A percentile compares a stretch with the other conserved stretches of the same genome.
Conservation (phyloP, 2,329 filamentous ascomycete genomes). For the Trichophyton schoenleinii region DNA sequence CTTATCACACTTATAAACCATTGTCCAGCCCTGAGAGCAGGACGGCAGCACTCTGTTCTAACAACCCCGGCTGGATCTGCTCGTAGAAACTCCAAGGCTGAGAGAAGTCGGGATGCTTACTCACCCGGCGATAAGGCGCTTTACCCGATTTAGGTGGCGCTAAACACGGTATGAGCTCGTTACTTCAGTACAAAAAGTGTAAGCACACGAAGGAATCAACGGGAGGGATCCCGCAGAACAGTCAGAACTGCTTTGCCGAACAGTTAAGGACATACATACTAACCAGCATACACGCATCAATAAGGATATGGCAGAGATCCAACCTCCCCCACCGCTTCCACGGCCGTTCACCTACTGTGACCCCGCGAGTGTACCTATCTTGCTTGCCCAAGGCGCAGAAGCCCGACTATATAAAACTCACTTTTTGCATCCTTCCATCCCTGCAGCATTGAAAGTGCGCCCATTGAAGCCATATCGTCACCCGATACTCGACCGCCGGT, state of each 20-base stretch:
- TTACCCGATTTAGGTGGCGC: too few species aligned
- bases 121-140: too few species aligned
- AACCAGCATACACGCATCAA: neutral
- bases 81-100: too few species aligned
- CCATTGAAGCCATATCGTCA: conserved; percentile 87
- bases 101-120: too few species aligned
- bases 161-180: too few species aligned
- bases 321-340: conserved; percentile 40
- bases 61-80: too few species aligned
- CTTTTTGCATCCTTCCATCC: conserved; percentile 55
- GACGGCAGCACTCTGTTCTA: too few species aligned
- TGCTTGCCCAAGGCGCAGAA: conserved; percentile 91
- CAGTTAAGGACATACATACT: neutral
- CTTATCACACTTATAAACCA: too few species aligned
- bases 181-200: too few species aligned
- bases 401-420: conserved; percentile 81
- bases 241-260: neutral
- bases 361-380: conserved; percentile 44
- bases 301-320: conserved; percentile 18
- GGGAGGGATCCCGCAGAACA: neutral
- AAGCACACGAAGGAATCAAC: neutral
- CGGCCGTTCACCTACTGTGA: conserved; percentile 50
- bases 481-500: conserved; percentile 69
- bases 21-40: too few species aligned
- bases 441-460: conserved; percentile 79